These are phyloP conservation scores for Venturiaceae sp. DNA, from an alignment of 2,329 filamentous ascomycete species.

Conservation along the genomic window DNA sequence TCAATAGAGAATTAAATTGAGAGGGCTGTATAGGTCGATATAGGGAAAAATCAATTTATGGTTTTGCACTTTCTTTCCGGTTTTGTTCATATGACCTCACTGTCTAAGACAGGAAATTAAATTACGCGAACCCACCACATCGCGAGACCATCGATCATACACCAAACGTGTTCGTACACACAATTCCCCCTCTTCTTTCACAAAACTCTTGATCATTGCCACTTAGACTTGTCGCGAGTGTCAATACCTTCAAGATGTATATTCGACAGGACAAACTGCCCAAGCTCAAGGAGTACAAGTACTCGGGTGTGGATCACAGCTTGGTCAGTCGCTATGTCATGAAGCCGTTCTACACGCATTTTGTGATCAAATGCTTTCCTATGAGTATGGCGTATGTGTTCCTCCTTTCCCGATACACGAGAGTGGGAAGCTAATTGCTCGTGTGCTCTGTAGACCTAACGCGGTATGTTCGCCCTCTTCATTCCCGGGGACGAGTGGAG, in stretches of 20 bases:
- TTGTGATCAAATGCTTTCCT: conserved; percentile 90
- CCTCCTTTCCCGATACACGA: not conserved
- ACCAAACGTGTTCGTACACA: not conserved
- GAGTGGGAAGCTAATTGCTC: conserved; percentile 6
- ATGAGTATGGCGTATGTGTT: conserved; percentile 75
- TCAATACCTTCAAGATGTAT: conserved; percentile 58
- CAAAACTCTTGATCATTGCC: not conserved
- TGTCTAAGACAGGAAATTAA: too few species aligned
- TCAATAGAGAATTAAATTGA: too few species aligned
- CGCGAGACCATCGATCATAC: not conserved
- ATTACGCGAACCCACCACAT: too few species aligned
- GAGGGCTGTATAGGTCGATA: too few species aligned
- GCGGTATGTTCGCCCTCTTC: not conserved
- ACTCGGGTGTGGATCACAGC: conserved; percentile 84
- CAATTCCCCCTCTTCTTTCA: not conserved
- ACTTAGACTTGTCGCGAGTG: not conserved
- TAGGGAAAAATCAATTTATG: too few species aligned
- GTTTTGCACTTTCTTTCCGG: too few species aligned
- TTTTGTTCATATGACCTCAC: too few species aligned
- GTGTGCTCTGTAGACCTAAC: not conserved
- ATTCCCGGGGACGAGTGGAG: not conserved
- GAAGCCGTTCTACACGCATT: conserved; percentile 94
- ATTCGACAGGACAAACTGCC: conserved; percentile 84
- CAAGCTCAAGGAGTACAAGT: conserved; percentile 90
- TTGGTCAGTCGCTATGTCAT: conserved; percentile 84